Conservation (phyloP, 805 yeast species). For the Geotrichum ghanense region DNA sequence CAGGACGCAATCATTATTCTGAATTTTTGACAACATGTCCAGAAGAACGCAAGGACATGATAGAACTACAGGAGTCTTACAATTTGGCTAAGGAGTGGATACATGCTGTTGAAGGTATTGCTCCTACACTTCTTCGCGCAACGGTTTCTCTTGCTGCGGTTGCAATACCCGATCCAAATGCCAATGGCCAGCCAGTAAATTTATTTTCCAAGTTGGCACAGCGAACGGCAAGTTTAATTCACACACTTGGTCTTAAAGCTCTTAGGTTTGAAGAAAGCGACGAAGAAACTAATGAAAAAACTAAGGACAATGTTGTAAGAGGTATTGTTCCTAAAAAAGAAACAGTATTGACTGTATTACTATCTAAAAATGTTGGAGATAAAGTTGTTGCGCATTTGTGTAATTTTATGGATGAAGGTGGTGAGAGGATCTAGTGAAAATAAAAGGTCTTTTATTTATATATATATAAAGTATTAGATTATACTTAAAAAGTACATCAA, state of each 20-base stretch:
- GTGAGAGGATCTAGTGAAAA: conserved; percentile 1
- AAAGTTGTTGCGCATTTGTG: conserved; percentile 27
- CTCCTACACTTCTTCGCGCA: conserved; percentile 27
- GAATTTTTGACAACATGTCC: conserved; percentile 1
- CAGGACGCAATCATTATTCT: conserved; percentile 11
- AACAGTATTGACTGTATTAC: conserved; percentile 28
- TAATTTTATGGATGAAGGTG: conserved; percentile 23
- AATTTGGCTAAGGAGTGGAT: conserved; percentile 28
- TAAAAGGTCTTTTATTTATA: too few species aligned
- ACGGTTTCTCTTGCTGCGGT: conserved; percentile 30
- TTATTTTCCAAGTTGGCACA: conserved; percentile 29
- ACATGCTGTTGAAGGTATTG: conserved; percentile 26
- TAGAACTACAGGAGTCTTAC: conserved; percentile 8
- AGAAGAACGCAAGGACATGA: background rate
- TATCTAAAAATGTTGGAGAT: conserved; percentile 29
- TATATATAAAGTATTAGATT: too few species aligned
- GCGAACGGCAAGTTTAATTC: conserved; percentile 25
- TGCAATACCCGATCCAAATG: conserved; percentile 12
- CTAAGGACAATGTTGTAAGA: conserved; percentile 15
- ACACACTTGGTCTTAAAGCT: conserved; percentile 25
- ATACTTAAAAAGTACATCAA: too few species aligned
- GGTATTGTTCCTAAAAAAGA: conserved; percentile 30
- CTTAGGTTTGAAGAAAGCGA: conserved; percentile 8
- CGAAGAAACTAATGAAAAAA: background rate
- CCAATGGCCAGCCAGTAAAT: conserved; percentile 19